phyloP scores from a whole-genome alignment of 2,329 filamentous ascomycete species.

The Aureobasidium sp. region DNA sequence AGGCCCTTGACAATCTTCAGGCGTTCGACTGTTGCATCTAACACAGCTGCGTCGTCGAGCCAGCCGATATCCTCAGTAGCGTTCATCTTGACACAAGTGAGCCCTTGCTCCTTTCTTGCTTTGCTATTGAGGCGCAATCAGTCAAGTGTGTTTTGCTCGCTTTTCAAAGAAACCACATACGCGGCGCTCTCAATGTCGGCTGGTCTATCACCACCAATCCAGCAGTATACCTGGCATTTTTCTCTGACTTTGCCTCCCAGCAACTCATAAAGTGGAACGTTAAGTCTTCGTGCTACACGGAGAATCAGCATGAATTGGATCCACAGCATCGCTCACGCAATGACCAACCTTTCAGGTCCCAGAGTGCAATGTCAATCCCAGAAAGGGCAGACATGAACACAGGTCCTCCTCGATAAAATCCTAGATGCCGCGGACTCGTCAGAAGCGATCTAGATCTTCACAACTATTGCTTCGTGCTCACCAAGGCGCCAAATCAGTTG shows the following conservation, averaged over 20 bases:
- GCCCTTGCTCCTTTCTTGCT: conserved; percentile 53
- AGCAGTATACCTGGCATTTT: conserved; percentile 66
- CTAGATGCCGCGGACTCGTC: conserved; percentile 23
- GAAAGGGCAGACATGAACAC: conserved; percentile 75
- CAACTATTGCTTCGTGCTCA: conserved; percentile 24
- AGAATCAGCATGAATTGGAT: not conserved
- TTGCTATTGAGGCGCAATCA: conserved; percentile 31
- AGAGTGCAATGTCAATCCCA: conserved; percentile 72
- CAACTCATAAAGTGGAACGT: conserved; percentile 65
- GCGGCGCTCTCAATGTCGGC: conserved; percentile 51
- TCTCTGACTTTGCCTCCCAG: conserved; percentile 67
- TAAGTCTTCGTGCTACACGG: conserved; percentile 45
- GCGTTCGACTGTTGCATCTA: conserved; percentile 59
- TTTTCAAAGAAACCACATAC: conserved; percentile 24
- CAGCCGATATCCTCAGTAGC: conserved; percentile 68
- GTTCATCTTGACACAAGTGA: conserved; percentile 70
- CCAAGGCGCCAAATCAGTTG: conserved; percentile 59
- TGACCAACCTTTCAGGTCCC: conserved; percentile 63
- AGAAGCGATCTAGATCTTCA: not conserved
- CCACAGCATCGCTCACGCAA: not conserved
- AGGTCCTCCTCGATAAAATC: conserved; percentile 71
- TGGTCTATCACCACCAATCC: conserved; percentile 71
- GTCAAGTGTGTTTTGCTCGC: not conserved
- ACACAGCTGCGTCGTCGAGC: conserved; percentile 62
- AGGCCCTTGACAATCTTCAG: conserved; percentile 61